These are phyloP conservation scores for Breviolum minutum DNA, from an alignment of 73 alveolate species.

Conservation along the genomic window DNA sequence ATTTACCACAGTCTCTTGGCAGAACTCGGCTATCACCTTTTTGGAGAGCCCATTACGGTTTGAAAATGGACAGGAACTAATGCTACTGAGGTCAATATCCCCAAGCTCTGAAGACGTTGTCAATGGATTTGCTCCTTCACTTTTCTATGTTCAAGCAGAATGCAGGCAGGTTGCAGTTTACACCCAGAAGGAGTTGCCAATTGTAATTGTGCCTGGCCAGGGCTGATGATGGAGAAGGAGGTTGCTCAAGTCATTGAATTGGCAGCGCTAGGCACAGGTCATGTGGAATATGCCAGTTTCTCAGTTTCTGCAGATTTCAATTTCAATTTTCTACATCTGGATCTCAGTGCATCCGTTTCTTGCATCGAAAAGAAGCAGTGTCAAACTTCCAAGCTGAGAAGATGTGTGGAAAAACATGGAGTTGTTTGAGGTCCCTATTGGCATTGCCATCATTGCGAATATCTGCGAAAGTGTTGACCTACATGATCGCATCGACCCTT, in stretches of 20 bases:
- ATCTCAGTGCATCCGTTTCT: neutral
- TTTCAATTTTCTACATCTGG: neutral
- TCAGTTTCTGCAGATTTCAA: neutral
- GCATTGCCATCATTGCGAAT: conserved; percentile 93
- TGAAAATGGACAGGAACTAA: no score
- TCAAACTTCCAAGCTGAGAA: neutral
- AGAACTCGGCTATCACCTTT: neutral
- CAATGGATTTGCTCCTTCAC: conserved; percentile 78
- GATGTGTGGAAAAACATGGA: no score
- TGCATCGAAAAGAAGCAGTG: neutral
- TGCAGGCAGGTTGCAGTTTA: conserved; percentile 50
- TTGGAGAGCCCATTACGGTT: neutral
- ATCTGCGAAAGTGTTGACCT: conserved; percentile 79
- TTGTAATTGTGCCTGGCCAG: neutral
- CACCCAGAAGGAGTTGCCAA: neutral
- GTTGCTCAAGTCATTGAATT: conserved; percentile 62
- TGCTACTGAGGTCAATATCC: conserved; percentile 55
- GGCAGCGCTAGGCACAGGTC: conserved; percentile 75
- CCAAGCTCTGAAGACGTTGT: conserved; percentile 67
- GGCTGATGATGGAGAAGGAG: conserved; percentile 94
- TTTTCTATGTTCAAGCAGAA: conserved; percentile 87
- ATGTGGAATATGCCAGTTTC: conserved; percentile 45
- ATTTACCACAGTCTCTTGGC: conserved; percentile 78
- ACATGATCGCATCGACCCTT: conserved; percentile 73
- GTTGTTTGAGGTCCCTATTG: conserved; percentile 58